Evolutionary conservation across 2,329 filamentous ascomycete genomes (phyloP).

Genomic region (Seiridium unicorne): DNA sequence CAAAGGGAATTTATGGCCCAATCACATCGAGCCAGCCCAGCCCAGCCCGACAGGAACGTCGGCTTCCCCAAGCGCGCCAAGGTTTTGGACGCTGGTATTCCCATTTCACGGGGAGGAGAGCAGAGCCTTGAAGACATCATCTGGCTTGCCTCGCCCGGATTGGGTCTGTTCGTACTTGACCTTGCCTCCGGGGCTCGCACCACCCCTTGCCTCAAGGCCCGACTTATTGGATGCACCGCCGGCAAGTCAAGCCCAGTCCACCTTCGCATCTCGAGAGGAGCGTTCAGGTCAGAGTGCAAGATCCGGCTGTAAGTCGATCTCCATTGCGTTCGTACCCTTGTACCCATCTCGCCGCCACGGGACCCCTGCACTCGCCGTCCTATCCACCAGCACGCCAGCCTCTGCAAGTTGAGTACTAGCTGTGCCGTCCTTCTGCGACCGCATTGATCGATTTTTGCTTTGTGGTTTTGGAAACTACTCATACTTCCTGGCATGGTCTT

Average conservation of each 20-base stretch:
- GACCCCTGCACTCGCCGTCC: slow-evolving; percentile 29
- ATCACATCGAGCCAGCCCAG: slow-evolving; percentile 28
- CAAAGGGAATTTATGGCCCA: slow-evolving; percentile 32
- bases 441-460: slow-evolving; percentile 35
- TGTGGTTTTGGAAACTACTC: slow-evolving; percentile 30
- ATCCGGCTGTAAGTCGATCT: slow-evolving; percentile 27
- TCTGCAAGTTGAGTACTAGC: slow-evolving; percentile 27
- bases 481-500: slow-evolving; percentile 34
- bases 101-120: slow-evolving; percentile 19
- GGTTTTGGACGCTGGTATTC: slow-evolving; percentile 29
- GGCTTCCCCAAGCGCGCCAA: slow-evolving; percentile 39
- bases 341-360: slow-evolving; percentile 27
- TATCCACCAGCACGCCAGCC: slow-evolving; percentile 34
- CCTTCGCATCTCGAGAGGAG: not conserved
- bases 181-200: slow-evolving; percentile 32
- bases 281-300: slow-evolving; percentile 12
- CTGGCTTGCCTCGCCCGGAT: slow-evolving; percentile 28
- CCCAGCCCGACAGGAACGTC: slow-evolving; percentile 28
- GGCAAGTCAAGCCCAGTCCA: slow-evolving; percentile 16
- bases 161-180: slow-evolving; percentile 31
- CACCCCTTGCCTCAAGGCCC: slow-evolving; percentile 24
- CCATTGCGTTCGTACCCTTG: slow-evolving; percentile 29
- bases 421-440: slow-evolving; percentile 36
- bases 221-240: slow-evolving; percentile 27
- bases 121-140: not conserved